These are phyloP conservation scores for Rhexocercosporidium sp. DNA, from an alignment of 2,329 filamentous ascomycete species.

Conservation along the genomic window DNA sequence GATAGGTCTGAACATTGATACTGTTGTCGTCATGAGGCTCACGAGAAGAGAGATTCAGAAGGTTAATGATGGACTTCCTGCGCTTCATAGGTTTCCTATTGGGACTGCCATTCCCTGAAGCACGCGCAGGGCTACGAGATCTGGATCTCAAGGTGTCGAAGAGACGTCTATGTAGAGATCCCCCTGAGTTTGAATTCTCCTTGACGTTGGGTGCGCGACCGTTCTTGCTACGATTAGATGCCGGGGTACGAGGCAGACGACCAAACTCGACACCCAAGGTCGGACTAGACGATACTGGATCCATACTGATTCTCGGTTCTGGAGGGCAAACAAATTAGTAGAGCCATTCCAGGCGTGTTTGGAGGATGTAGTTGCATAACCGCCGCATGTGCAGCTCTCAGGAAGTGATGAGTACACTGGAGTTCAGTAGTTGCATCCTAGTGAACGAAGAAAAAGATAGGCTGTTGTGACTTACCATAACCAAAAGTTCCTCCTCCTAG, in stretches of 20 bases:
- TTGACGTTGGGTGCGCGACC: slow-evolving; percentile 5
- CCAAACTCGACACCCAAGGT: slow-evolving; percentile 21
- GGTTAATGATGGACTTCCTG: slow-evolving; percentile 28
- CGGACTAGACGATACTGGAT: slow-evolving; percentile 30
- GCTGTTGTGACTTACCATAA: slow-evolving; percentile 7
- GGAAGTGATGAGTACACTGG: not conserved
- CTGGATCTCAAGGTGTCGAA: slow-evolving; percentile 20
- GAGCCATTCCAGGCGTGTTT: not conserved
- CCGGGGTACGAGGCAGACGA: slow-evolving; percentile 21
- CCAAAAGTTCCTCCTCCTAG: slow-evolving; percentile 15
- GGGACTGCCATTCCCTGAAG: slow-evolving; percentile 19
- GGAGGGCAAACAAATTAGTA: not conserved
- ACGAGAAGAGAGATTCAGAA: slow-evolving; percentile 20
- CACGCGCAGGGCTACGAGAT: slow-evolving; percentile 2
- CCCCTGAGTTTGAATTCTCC: slow-evolving; percentile 5
- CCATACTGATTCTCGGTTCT: slow-evolving; percentile 23
- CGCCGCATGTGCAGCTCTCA: not conserved
- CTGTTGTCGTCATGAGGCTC: slow-evolving; percentile 10
- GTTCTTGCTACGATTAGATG: slow-evolving; percentile 14
- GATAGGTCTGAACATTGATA: not conserved
- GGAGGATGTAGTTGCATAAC: not conserved
- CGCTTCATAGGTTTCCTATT: slow-evolving; percentile 9
- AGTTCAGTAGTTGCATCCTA: not conserved
- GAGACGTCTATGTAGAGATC: slow-evolving; percentile 19
- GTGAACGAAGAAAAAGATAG: not conserved